Evolutionary conservation across 352 stramenopile genomes (phyloP).

Genomic region (Salisapilia sapeloensis): DNA sequence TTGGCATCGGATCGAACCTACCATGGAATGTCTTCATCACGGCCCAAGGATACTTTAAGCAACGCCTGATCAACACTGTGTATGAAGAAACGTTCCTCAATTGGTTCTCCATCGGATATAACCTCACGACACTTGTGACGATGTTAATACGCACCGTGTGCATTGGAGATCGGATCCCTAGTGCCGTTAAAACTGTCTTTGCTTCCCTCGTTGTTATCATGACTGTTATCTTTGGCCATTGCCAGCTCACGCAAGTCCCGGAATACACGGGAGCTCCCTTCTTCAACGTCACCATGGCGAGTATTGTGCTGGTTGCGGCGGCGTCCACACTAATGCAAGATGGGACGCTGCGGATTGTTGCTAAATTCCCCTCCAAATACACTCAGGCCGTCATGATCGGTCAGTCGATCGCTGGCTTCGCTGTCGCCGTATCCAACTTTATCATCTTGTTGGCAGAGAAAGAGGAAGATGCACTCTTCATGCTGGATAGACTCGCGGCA

Average conservation of each 20-base stretch:
- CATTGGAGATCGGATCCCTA: slow-evolving; percentile 39
- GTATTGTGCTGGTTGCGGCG: slow-evolving; percentile 46
- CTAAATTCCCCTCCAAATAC: slow-evolving; percentile 57
- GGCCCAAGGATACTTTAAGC: slow-evolving; percentile 58
- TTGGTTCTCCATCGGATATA: slow-evolving; percentile 77
- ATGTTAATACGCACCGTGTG: slow-evolving; percentile 55
- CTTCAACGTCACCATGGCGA: slow-evolving; percentile 60
- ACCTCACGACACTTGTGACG: slow-evolving; percentile 54
- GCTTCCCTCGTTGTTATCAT: slow-evolving; percentile 49
- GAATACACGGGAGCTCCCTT: slow-evolving; percentile 46
- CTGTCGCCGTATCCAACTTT: slow-evolving; percentile 55
- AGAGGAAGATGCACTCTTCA: slow-evolving; percentile 1
- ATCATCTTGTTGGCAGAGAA: slow-evolving; percentile 35
- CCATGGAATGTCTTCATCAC: slow-evolving; percentile 83
- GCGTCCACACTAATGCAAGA: slow-evolving; percentile 70
- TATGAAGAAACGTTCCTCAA: slow-evolving; percentile 74
- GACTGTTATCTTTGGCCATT: slow-evolving; percentile 53
- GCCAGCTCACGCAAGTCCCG: slow-evolving; percentile 48
- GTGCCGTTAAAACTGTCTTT: slow-evolving; percentile 39
- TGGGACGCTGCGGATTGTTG: slow-evolving; percentile 51
- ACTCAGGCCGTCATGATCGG: slow-evolving; percentile 64
- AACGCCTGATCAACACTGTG: slow-evolving; percentile 29
- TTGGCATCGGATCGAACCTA: slow-evolving; percentile 55
- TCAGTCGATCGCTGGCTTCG: slow-evolving; percentile 55
- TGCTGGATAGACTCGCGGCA: slow-evolving; percentile 6